phyloP scores from a whole-genome alignment of 2,329 filamentous ascomycete genomes.

The Fusarium sp. region DNA sequence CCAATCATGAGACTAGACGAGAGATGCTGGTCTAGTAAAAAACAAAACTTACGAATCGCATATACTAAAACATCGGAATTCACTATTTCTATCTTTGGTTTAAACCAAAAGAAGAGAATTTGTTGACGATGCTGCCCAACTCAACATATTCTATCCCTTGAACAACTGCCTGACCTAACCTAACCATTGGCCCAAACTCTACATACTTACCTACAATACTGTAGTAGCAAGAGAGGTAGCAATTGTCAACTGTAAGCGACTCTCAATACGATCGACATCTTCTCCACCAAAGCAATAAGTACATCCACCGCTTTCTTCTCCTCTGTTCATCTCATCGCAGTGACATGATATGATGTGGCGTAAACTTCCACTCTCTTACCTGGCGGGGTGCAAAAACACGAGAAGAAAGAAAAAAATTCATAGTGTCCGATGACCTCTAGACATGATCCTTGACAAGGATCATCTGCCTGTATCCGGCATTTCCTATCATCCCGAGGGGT shows the following conservation, averaged over 20 bases:
- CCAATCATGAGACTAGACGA: constrained; percentile 6
- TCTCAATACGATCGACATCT: constrained; percentile 23
- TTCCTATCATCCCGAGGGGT: constrained; percentile 29
- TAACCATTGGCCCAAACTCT: constrained; percentile 7
- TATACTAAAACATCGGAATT: background rate
- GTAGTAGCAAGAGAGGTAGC: too few relatives aligned
- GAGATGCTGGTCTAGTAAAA: background rate
- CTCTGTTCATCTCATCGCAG: constrained; percentile 1
- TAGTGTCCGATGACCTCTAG: constrained; percentile 42
- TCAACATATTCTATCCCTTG: constrained; percentile 17
- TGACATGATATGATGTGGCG: constrained; percentile 41
- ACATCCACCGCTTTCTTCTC: constrained; percentile 26
- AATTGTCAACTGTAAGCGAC: background rate
- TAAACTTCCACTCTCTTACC: constrained; percentile 12
- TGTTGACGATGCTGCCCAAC: constrained; percentile 18
- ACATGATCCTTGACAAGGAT: constrained; percentile 25
- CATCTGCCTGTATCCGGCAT: constrained; percentile 14
- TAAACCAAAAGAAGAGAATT: background rate
- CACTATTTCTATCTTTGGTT: background rate
- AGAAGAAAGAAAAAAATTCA: constrained; percentile 17
- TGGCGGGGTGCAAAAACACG: constrained; percentile 29
- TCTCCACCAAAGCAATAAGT: background rate
- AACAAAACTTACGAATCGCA: background rate
- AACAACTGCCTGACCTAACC: constrained; percentile 1
- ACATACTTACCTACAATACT: too few relatives aligned